A percentile compares a stretch with the other conserved stretches of the same genome.
Evolutionary conservation across 441 rosid species (phyloP).

Genomic region (Populus tomentosa): DNA sequence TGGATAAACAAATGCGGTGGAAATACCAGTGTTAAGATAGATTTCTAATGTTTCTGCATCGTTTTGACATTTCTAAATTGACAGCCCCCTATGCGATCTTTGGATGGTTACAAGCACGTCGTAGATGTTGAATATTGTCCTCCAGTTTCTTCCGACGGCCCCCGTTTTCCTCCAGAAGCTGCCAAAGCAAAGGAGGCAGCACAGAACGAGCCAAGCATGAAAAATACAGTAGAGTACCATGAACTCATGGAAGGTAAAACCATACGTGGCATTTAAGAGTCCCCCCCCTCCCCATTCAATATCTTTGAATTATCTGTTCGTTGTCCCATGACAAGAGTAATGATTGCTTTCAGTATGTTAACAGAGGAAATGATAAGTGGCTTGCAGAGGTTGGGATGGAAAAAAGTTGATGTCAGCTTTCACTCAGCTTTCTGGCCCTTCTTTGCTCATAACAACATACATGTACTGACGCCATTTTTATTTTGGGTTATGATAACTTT

Average conservation of each 20-base stretch:
- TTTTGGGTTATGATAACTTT: background rate
- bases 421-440: conserved; percentile 89
- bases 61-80: conserved; percentile 7
- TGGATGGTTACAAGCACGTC: conserved; percentile 93
- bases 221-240: conserved; percentile 66
- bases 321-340: background rate
- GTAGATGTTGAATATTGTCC: conserved; percentile 90
- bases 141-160: conserved; percentile 73
- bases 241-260: conserved; percentile 79
- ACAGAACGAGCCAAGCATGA: conserved; percentile 55
- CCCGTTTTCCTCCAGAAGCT: conserved; percentile 82
- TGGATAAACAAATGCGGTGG: background rate
- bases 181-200: conserved; percentile 89
- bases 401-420: conserved; percentile 91
- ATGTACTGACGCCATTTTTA: conserved; percentile 34
- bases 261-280: background rate
- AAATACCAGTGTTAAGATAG: background rate
- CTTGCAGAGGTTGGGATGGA: conserved; percentile 87
- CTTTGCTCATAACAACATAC: conserved; percentile 93
- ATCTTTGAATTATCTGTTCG: background rate
- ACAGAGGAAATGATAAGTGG: conserved; percentile 93
- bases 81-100: conserved; percentile 77
- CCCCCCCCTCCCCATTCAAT: too few relatives aligned
- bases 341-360: conserved; percentile 14
- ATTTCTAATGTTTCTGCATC: background rate